Conservation (phyloP, 306 rosid species). For the Castanospermum australe region DNA sequence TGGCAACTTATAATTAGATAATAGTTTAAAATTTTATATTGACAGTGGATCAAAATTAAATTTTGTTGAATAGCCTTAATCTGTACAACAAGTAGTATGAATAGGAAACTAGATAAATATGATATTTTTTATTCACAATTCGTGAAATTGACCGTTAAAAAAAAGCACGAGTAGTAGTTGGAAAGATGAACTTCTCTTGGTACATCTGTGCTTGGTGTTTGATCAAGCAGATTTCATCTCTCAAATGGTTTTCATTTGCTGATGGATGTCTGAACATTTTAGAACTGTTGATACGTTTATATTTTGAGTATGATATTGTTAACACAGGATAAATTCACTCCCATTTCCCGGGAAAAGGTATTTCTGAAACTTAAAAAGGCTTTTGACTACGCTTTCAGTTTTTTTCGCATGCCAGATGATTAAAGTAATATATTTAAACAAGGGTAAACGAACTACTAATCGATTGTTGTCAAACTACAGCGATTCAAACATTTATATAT, state of each 20-base stretch:
- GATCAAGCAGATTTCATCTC: not conserved
- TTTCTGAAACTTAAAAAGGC: too few species aligned
- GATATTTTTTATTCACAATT: not conserved
- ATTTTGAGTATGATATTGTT: not conserved
- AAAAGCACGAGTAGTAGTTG: not conserved
- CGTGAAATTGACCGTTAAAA: not conserved
- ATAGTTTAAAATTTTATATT: too few species aligned
- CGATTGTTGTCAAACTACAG: too few species aligned
- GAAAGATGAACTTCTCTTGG: not conserved
- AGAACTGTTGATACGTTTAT: not conserved
- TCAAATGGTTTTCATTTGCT: not conserved
- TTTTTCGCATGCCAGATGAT: too few species aligned
- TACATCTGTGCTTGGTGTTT: not conserved
- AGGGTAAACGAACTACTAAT: too few species aligned
- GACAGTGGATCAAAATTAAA: too few species aligned
- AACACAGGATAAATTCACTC: not conserved
- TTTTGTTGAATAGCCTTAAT: conserved; percentile 2
- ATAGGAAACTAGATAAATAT: not conserved
- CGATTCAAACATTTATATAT: too few species aligned
- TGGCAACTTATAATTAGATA: too few species aligned
- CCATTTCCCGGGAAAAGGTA: not conserved
- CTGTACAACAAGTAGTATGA: conserved; percentile 34
- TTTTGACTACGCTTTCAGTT: too few species aligned
- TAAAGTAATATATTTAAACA: too few species aligned
- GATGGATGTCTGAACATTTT: not conserved